A percentile compares a stretch with the other conserved stretches of the same genome.
Conservation (phyloP, 805 yeast genomes). For the Isabelozyma rhagii region DNA sequence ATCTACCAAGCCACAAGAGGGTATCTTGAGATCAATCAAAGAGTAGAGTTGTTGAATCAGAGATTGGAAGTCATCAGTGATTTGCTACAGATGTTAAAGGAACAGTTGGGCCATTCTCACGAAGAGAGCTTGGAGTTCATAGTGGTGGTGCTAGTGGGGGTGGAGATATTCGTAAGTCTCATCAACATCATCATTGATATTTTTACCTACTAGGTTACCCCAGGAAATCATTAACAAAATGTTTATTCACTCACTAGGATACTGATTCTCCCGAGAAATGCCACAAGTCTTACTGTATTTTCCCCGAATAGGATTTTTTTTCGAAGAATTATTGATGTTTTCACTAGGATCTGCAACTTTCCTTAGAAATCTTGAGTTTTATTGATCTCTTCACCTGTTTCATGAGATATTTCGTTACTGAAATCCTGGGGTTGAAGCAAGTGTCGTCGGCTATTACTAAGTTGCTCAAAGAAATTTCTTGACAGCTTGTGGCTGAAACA, state of each 20-base stretch:
- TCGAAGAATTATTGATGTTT: no score
- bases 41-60: constrained; percentile 87
- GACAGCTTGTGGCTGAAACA: no score
- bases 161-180: constrained; percentile 85
- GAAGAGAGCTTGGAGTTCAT: constrained; percentile 87
- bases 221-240: no score
- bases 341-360: no score
- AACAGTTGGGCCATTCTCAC: constrained; percentile 92
- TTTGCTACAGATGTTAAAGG: constrained; percentile 91
- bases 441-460: background rate
- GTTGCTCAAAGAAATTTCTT: no score
- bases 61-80: constrained; percentile 92
- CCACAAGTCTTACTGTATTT: no score
- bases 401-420: no score
- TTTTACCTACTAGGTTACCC: constrained; percentile 20
- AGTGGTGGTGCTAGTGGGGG: constrained; percentile 86
- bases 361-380: no score
- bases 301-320: no score
- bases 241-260: no score
- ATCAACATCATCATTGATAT: constrained; percentile 71
- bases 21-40: constrained; percentile 88
- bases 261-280: no score
- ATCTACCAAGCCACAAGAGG: constrained; percentile 97
- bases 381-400: no score
- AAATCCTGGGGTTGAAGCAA: background rate